A percentile compares a stretch with the other conserved stretches of the same genome.
phyloP scores from a whole-genome alignment of 768 basidiomycete species.

The Boletus subcaerulescens region DNA sequence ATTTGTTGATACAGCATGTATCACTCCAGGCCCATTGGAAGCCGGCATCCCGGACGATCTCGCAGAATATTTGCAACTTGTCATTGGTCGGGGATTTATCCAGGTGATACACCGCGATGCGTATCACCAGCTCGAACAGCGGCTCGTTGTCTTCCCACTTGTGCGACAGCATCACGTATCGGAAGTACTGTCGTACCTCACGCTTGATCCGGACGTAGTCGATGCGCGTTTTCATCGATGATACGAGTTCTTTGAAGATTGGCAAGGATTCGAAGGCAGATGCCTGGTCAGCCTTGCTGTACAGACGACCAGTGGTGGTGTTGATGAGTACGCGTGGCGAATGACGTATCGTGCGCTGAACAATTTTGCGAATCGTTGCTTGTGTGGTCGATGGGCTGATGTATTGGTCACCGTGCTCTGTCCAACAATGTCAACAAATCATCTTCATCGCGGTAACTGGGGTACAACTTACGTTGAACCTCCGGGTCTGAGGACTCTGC shows the following conservation, averaged over 20 bases:
- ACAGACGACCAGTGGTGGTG: not conserved
- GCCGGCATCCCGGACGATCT: not conserved
- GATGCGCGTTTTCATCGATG: not conserved
- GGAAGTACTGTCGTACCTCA: not conserved
- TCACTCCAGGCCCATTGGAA: not conserved
- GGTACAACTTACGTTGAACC: not conserved
- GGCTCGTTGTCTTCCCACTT: constrained; percentile 5
- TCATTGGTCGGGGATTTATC: too few relatives aligned
- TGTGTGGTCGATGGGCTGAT: not conserved
- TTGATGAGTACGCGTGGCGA: not conserved
- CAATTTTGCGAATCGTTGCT: not conserved
- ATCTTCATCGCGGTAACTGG: not conserved
- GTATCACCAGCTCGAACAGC: not conserved
- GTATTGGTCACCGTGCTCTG: not conserved
- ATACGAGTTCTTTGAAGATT: not conserved
- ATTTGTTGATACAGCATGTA: not conserved
- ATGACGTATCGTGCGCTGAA: not conserved
- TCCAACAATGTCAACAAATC: not conserved
- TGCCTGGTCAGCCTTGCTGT: not conserved
- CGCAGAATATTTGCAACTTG: not conserved
- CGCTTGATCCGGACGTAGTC: not conserved
- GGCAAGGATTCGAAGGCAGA: not conserved
- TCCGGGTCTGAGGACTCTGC: not conserved
- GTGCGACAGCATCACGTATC: constrained; percentile 4
- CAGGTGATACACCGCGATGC: not conserved